Percentiles rank a stretch among this genome's conserved stretches.
Evolutionary conservation across 768 basidiomycete genomes (phyloP).

Genomic region (Pleurotus eryngii): DNA sequence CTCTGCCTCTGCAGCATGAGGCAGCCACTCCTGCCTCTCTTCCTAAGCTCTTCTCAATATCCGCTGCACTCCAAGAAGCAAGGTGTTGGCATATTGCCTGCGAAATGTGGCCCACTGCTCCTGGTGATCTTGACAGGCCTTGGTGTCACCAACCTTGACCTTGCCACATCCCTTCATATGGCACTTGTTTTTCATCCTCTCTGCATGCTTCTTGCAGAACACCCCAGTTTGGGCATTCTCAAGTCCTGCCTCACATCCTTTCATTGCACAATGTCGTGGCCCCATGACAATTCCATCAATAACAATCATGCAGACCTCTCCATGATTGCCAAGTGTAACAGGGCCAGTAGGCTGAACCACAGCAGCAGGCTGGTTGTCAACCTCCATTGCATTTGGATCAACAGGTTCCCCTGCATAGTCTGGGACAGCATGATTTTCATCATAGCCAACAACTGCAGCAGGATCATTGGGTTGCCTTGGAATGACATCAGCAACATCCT

Average conservation of each 20-base stretch:
- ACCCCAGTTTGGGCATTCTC: conserved; percentile 19
- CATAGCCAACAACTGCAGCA: conserved; percentile 8
- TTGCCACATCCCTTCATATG: conserved; percentile 15
- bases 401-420: background rate
- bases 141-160: conserved; percentile 11
- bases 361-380: background rate
- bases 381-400: conserved; percentile 7
- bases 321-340: background rate
- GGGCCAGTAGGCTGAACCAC: background rate
- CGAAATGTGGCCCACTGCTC: conserved; percentile 16
- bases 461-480: background rate
- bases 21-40: conserved; percentile 1
- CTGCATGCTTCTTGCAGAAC: conserved; percentile 20
- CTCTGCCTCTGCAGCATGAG: no score
- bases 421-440: conserved; percentile 6
- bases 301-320: conserved; percentile 1
- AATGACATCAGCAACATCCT: conserved; percentile 5
- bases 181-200: conserved; percentile 15
- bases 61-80: conserved; percentile 9
- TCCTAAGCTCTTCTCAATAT: no score
- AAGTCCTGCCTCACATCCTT: conserved; percentile 15
- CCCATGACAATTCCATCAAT: conserved; percentile 11
- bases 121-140: conserved; percentile 21
- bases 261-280: conserved; percentile 20
- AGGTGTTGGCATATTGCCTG: conserved; percentile 6